These are phyloP conservation scores for Cordyceps javanica DNA, from an alignment of 2,329 filamentous ascomycete species.

Conservation along the genomic window DNA sequence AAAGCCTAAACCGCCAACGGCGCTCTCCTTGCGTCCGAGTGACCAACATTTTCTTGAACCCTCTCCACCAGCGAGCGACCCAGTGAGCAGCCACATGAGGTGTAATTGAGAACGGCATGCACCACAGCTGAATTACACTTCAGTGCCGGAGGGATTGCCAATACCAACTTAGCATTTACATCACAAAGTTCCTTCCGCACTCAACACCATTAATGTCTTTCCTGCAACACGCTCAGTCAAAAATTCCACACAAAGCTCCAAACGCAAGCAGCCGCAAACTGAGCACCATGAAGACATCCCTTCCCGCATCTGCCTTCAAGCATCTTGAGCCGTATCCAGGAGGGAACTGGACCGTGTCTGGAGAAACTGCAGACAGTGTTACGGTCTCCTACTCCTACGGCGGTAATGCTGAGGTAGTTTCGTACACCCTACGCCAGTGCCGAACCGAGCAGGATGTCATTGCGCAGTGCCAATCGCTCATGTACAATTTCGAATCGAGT, in stretches of 20 bases:
- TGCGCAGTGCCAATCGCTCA: not conserved
- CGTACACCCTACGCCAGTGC: not conserved
- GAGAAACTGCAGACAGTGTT: not conserved
- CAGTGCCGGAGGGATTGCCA: not conserved
- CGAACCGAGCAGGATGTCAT: not conserved
- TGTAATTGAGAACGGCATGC: not conserved
- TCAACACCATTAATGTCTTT: not conserved
- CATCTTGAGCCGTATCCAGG: slow-evolving; percentile 8
- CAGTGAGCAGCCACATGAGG: not conserved
- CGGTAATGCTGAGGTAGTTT: not conserved
- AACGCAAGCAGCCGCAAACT: not conserved
- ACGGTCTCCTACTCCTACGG: not conserved
- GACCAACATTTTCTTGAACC: not conserved
- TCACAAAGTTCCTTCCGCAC: not conserved
- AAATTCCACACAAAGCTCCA: not conserved
- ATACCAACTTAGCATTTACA: not conserved
- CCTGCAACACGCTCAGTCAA: not conserved
- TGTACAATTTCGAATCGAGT: not conserved
- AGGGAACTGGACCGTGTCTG: not conserved
- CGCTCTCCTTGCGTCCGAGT: not conserved
- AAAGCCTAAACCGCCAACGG: not conserved
- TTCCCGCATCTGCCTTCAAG: slow-evolving; percentile 3
- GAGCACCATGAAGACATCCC: not conserved
- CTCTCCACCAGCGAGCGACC: not conserved
- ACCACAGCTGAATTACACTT: not conserved